Evolutionary conservation across 805 yeast genomes (phyloP).

Genomic region (Saturnispora saitoi): DNA sequence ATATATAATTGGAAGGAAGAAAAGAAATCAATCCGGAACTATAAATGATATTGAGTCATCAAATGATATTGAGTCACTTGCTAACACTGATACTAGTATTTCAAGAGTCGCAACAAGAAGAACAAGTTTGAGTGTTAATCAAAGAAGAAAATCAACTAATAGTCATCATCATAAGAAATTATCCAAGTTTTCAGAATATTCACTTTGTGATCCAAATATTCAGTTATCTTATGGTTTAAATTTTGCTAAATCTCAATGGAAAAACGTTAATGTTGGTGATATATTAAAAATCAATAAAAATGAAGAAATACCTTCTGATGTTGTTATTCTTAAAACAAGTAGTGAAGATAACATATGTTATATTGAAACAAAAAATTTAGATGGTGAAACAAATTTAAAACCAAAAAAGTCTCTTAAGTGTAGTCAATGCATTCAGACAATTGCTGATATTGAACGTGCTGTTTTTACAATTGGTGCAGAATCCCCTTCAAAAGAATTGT

Average conservation of each 20-base stretch:
- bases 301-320: slow-evolving; percentile 77
- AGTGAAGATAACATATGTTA: slow-evolving; percentile 61
- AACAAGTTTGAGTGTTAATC: slow-evolving; percentile 4
- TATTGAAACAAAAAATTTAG: slow-evolving; percentile 62
- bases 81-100: neutral
- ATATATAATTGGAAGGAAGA: slow-evolving; percentile 12
- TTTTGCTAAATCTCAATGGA: slow-evolving; percentile 40
- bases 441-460: slow-evolving; percentile 50
- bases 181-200: slow-evolving; percentile 21
- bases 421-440: slow-evolving; percentile 37
- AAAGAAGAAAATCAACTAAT: neutral
- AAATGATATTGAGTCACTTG: slow-evolving; percentile 6
- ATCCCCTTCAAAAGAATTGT: slow-evolving; percentile 59
- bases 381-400: slow-evolving; percentile 73
- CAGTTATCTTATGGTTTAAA: slow-evolving; percentile 27
- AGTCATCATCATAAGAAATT: slow-evolving; percentile 9
- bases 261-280: slow-evolving; percentile 65
- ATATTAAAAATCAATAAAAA: slow-evolving; percentile 59
- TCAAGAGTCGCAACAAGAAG: neutral
- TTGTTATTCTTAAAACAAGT: slow-evolving; percentile 54
- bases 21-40: neutral
- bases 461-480: slow-evolving; percentile 61
- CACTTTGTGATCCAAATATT: slow-evolving; percentile 28
- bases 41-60: neutral
- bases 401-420: slow-evolving; percentile 47